phyloP scores from a whole-genome alignment of 2,329 filamentous ascomycete genomes.

The Fusarium sp. region DNA sequence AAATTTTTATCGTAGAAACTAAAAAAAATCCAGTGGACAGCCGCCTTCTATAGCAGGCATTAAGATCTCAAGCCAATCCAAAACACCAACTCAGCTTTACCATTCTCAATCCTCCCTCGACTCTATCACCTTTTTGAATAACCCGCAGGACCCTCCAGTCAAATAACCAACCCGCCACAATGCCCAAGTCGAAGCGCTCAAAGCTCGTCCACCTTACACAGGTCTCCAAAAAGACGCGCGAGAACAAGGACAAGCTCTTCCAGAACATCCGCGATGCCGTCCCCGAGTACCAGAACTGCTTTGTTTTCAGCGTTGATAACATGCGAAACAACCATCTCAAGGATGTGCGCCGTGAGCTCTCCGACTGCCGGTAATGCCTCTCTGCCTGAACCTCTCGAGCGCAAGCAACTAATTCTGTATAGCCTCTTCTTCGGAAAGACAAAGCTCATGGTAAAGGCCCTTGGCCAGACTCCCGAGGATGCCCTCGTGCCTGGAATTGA shows the following conservation, averaged over 20 bases:
- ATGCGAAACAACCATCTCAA: slow-evolving; percentile 98
- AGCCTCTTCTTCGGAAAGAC: slow-evolving; percentile 99
- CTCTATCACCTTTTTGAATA: neutral
- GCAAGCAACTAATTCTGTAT: slow-evolving; percentile 22
- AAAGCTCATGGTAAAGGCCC: slow-evolving; percentile 97
- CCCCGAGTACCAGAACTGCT: slow-evolving; percentile 88
- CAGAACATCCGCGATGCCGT: slow-evolving; percentile 87
- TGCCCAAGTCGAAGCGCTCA: slow-evolving; percentile 97
- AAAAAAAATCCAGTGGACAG: slow-evolving; percentile 46
- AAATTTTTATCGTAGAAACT: slow-evolving; percentile 42
- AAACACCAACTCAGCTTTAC: neutral
- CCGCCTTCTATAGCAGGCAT: slow-evolving; percentile 36
- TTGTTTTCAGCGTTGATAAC: slow-evolving; percentile 94
- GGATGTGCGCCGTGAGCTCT: slow-evolving; percentile 85
- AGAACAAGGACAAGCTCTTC: slow-evolving; percentile 91
- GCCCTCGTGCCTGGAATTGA: slow-evolving; percentile 84
- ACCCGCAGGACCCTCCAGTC: neutral
- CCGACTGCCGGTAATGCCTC: slow-evolving; percentile 78
- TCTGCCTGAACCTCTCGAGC: neutral
- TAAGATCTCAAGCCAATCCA: slow-evolving; percentile 18
- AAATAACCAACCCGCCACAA: slow-evolving; percentile 55
- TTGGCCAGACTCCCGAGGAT: slow-evolving; percentile 81
- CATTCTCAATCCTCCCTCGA: slow-evolving; percentile 6
- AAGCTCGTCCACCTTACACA: slow-evolving; percentile 91
- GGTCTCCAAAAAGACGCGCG: slow-evolving; percentile 91